These are phyloP conservation scores for Lippia alba DNA, from an alignment of 305 asterid species.

Conservation along the genomic window DNA sequence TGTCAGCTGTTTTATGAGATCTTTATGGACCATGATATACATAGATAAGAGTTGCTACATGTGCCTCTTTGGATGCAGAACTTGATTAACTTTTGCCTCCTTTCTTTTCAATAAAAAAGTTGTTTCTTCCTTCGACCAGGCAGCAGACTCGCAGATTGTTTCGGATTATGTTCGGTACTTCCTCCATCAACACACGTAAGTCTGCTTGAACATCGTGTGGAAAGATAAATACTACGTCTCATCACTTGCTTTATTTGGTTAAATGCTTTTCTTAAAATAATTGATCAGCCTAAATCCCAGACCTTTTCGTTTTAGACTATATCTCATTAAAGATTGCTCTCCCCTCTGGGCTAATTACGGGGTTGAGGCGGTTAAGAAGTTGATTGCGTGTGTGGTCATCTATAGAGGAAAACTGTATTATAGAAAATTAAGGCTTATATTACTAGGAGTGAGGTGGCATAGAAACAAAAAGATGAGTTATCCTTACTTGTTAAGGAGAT, in stretches of 20 bases:
- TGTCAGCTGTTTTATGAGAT: background rate
- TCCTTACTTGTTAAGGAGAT: background rate
- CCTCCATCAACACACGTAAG: conserved; percentile 98
- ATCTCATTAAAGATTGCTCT: background rate
- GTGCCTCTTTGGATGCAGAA: conserved; percentile 16
- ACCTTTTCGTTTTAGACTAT: background rate
- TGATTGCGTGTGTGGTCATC: background rate
- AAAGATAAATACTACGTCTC: background rate
- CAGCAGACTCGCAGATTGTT: conserved; percentile 93
- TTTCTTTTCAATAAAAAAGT: conserved; percentile 11
- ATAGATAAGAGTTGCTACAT: background rate
- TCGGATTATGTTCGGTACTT: conserved; percentile 93
- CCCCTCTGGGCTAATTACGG: background rate
- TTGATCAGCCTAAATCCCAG: conserved; percentile 7
- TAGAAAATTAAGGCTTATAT: background rate
- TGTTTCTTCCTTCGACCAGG: conserved; percentile 49
- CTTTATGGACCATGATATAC: background rate
- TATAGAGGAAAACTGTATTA: conserved; percentile 3
- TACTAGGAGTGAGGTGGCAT: background rate
- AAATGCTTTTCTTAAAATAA: background rate
- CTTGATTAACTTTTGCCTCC: background rate
- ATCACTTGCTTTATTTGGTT: background rate
- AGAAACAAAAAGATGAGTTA: background rate
- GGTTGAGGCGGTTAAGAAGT: no score
- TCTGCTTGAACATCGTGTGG: conserved; percentile 10